Percentiles rank a stretch among this genome's conserved stretches.
Evolutionary conservation across 2,329 filamentous ascomycete genomes (phyloP).

Genomic region (Mollisia scopiformis): DNA sequence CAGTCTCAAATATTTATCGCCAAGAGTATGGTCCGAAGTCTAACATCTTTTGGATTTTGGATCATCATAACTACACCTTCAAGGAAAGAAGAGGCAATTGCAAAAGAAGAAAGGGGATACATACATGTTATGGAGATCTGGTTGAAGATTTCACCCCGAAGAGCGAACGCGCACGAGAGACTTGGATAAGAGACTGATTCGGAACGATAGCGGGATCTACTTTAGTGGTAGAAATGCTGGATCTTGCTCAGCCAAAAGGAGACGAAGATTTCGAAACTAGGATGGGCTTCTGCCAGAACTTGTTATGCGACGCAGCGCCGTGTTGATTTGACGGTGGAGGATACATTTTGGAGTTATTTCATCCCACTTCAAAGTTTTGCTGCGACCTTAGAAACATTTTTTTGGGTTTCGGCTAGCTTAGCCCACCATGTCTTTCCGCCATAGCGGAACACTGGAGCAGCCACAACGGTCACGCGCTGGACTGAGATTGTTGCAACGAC

Average conservation of each 20-base stretch:
- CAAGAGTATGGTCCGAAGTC: not conserved
- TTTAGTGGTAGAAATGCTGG: not conserved
- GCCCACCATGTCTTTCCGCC: not conserved
- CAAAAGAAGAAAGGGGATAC: not conserved
- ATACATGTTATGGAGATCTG: not conserved
- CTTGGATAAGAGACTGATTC: not conserved
- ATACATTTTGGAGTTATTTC: constrained; percentile 22
- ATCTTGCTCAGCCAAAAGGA: not conserved
- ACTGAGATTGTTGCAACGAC: not conserved
- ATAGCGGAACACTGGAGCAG: not conserved
- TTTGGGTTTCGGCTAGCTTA: constrained; percentile 14
- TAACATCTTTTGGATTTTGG: constrained; percentile 33
- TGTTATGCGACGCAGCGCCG: not conserved
- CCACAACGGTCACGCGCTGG: not conserved
- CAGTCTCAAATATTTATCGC: not conserved
- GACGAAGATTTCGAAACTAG: not conserved
- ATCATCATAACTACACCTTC: constrained; percentile 33
- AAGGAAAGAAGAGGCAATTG: not conserved
- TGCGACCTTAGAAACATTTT: constrained; percentile 9
- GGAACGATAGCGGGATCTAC: not conserved
- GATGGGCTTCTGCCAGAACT: not conserved
- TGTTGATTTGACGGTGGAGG: constrained; percentile 3
- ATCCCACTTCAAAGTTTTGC: constrained; percentile 8
- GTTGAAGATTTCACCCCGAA: not conserved
- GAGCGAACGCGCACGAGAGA: not conserved